These are phyloP conservation scores for Eremomyces bilateralis DNA, from an alignment of 495 filamentous ascomycete genomes.

Conservation along the genomic window DNA sequence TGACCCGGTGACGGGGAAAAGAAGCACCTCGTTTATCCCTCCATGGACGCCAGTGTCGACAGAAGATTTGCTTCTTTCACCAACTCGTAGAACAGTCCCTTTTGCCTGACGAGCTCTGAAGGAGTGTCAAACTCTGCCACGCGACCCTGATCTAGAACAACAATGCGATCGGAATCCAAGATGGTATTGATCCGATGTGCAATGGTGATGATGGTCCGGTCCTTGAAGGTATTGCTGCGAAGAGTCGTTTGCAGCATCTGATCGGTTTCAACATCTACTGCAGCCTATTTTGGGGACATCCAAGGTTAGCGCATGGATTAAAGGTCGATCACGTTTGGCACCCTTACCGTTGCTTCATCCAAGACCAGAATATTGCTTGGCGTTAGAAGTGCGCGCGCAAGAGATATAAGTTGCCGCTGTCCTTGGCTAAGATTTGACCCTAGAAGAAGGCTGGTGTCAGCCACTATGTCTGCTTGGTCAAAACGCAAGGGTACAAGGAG, in stretches of 20 bases:
- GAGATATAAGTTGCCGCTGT: slow-evolving; percentile 76
- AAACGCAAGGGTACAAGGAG: no score
- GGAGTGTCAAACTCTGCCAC: slow-evolving; percentile 26
- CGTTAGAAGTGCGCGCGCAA: slow-evolving; percentile 81
- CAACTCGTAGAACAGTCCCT: slow-evolving; percentile 22
- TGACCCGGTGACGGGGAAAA: no score
- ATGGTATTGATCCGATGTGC: slow-evolving; percentile 96
- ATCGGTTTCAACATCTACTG: slow-evolving; percentile 89
- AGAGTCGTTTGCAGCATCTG: slow-evolving; percentile 54
- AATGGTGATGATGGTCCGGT: slow-evolving; percentile 94
- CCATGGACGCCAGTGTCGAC: no score
- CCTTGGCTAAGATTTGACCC: slow-evolving; percentile 56
- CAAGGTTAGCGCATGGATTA: no score
- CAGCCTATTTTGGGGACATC: slow-evolving; percentile 47
- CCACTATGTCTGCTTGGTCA: no score
- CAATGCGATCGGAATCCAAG: slow-evolving; percentile 73
- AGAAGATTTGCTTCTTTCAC: slow-evolving; percentile 20
- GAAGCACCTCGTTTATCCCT: no score
- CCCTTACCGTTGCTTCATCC: slow-evolving; percentile 69
- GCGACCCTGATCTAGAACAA: slow-evolving; percentile 56
- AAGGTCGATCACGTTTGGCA: background rate
- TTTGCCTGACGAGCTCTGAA: slow-evolving; percentile 14
- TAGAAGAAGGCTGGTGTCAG: slow-evolving; percentile 8
- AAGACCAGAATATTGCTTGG: slow-evolving; percentile 94
- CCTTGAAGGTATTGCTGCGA: slow-evolving; percentile 44